Conservation (phyloP, 176 grass and related monocot species). For the Bolboschoenus planiculmis region DNA sequence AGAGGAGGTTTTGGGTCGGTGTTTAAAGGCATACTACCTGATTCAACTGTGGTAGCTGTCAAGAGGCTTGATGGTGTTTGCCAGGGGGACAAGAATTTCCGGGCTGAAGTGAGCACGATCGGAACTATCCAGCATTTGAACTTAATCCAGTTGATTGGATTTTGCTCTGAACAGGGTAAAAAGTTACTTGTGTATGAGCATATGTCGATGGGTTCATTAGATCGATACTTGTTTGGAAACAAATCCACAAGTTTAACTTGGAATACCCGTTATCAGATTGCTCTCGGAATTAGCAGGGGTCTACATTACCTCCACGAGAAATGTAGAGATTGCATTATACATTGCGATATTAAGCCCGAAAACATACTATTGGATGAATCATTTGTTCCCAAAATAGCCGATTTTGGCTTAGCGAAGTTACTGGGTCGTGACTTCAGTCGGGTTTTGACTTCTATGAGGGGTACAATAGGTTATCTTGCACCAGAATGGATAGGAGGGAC, state of each 20-base stretch:
- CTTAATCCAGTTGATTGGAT: slow-evolving; percentile 45
- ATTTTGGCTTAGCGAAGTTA: background rate
- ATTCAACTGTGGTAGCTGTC: slow-evolving; percentile 39
- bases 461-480: slow-evolving; percentile 4
- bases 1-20: slow-evolving; percentile 58
- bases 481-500: background rate
- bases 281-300: slow-evolving; percentile 43
- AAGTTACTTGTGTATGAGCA: slow-evolving; percentile 58
- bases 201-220: slow-evolving; percentile 45
- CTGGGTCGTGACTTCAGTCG: background rate
- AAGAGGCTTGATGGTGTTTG: slow-evolving; percentile 41
- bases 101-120: slow-evolving; percentile 36
- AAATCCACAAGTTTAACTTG: slow-evolving; percentile 9
- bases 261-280: slow-evolving; percentile 38
- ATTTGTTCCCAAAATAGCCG: slow-evolving; percentile 15
- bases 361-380: slow-evolving; percentile 10
- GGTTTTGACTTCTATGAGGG: slow-evolving; percentile 4
- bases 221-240: slow-evolving; percentile 27
- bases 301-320: slow-evolving; percentile 49
- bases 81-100: slow-evolving; percentile 66
- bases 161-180: slow-evolving; percentile 41
- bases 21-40: slow-evolving; percentile 41
- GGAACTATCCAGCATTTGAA: slow-evolving; percentile 51
- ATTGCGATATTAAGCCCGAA: slow-evolving; percentile 18
- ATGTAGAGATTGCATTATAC: slow-evolving; percentile 28